These are phyloP conservation scores for Cryptococcus sp. DNA, from an alignment of 1,284 basidiomycete genomes.

Conservation along the genomic window DNA sequence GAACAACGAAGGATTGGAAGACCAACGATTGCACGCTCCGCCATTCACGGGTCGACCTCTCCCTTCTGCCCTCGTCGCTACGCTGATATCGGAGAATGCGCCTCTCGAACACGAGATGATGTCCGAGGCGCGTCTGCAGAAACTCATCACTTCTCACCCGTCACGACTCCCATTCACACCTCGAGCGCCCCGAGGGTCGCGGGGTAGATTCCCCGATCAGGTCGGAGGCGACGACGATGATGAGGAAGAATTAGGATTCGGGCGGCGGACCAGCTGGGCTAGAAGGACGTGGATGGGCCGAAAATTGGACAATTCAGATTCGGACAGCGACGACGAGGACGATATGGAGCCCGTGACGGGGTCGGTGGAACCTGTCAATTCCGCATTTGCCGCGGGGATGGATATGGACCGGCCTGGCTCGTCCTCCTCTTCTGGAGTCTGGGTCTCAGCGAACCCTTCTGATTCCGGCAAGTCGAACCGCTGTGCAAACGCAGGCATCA, in stretches of 20 bases:
- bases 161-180: constrained; percentile 45
- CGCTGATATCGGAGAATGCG: constrained; percentile 45
- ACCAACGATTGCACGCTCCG: constrained; percentile 8
- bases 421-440: constrained; percentile 18
- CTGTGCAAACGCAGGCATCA: neutral
- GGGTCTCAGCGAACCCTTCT: constrained; percentile 5
- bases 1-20: neutral
- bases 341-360: constrained; percentile 28
- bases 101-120: constrained; percentile 51
- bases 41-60: constrained; percentile 41
- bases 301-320: constrained; percentile 28
- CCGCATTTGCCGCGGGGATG: constrained; percentile 49
- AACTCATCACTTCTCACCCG: constrained; percentile 44
- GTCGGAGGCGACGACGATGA: constrained; percentile 51
- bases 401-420: constrained; percentile 46
- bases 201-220: constrained; percentile 51
- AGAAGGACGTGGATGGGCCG: constrained; percentile 24
- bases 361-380: constrained; percentile 40
- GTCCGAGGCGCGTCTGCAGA: constrained; percentile 48
- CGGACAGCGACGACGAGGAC: constrained; percentile 45
- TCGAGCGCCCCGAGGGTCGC: constrained; percentile 34
- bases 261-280: constrained; percentile 13
- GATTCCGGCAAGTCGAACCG: constrained; percentile 30
- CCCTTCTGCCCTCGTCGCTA: constrained; percentile 45
- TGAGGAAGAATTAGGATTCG: constrained; percentile 20